Conservation (phyloP, 73 alveolate genomes). For the Halteria grandinella region DNA sequence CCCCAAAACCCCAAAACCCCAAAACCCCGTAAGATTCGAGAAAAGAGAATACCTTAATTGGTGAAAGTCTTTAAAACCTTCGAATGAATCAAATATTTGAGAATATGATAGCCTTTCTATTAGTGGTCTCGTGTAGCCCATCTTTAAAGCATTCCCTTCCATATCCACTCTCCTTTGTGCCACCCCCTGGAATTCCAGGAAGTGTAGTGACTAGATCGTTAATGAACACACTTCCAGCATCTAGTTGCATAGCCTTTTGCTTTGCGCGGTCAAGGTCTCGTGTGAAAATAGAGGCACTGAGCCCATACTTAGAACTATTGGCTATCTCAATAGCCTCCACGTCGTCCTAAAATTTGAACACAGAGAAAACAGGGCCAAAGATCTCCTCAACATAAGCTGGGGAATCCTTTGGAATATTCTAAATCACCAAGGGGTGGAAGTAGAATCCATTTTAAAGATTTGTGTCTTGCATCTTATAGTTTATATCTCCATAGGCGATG, state of each 20-base stretch:
- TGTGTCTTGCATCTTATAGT: neutral
- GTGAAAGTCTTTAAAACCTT: neutral
- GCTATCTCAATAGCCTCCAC: constrained; percentile 90
- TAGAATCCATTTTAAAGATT: constrained; percentile 46
- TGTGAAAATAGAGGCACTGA: constrained; percentile 87
- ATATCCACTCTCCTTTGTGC: constrained; percentile 84
- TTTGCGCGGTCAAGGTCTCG: constrained; percentile 62
- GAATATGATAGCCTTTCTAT: constrained; percentile 59
- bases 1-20: no score
- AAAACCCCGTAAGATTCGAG: no score
- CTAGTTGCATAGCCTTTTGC: constrained; percentile 55
- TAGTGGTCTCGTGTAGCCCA: constrained; percentile 64
- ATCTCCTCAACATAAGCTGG: constrained; percentile 77
- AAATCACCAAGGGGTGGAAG: constrained; percentile 70
- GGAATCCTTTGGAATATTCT: constrained; percentile 43
- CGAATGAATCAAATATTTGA: constrained; percentile 21
- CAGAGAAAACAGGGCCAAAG: constrained; percentile 90
- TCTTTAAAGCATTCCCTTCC: constrained; percentile 85
- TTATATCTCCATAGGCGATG: constrained; percentile 68
- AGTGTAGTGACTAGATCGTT: constrained; percentile 74
- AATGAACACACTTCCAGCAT: constrained; percentile 86
- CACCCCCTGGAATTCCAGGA: constrained; percentile 85
- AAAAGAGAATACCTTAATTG: neutral
- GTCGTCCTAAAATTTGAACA: constrained; percentile 67
- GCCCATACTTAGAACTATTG: constrained; percentile 89